A percentile compares a stretch with the other conserved stretches of the same genome.
Evolutionary conservation across 331 rosid genomes (phyloP).

Genomic region (Acacia pycnantha): DNA sequence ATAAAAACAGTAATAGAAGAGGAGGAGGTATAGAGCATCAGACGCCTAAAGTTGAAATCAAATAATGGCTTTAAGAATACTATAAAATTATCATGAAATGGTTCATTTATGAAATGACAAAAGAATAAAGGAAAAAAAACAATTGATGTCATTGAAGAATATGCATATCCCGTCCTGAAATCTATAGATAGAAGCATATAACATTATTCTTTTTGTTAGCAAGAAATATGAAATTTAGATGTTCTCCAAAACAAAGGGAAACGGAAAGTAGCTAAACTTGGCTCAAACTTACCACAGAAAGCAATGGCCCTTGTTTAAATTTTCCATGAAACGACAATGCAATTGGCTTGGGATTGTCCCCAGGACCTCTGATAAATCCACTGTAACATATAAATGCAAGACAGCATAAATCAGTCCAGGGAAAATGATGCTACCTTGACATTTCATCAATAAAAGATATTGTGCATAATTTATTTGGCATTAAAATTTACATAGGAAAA

Average conservation of each 20-base stretch:
- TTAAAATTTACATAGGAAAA: background rate
- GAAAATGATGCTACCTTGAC: background rate
- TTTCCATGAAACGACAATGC: constrained; percentile 79
- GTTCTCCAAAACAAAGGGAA: background rate
- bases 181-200: background rate
- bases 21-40: background rate
- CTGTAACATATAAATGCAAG: constrained; percentile 39
- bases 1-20: background rate
- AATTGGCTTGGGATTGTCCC: constrained; percentile 75
- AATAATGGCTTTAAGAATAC: background rate
- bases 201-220: background rate
- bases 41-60: background rate
- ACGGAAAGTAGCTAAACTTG: constrained; percentile 15
- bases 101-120: background rate
- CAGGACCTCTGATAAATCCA: constrained; percentile 98
- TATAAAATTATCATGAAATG: background rate
- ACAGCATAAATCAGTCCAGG: background rate
- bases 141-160: background rate
- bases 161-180: background rate
- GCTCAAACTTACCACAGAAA: constrained; percentile 71
- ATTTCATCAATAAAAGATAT: background rate
- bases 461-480: constrained; percentile 1
- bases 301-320: constrained; percentile 93
- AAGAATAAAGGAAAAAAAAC: background rate
- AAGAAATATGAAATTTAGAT: background rate